Evolutionary conservation across 257 asterid species (phyloP), one percentile per base, ranked within the genome.

Genomic region (Solanum phureja): DNA sequence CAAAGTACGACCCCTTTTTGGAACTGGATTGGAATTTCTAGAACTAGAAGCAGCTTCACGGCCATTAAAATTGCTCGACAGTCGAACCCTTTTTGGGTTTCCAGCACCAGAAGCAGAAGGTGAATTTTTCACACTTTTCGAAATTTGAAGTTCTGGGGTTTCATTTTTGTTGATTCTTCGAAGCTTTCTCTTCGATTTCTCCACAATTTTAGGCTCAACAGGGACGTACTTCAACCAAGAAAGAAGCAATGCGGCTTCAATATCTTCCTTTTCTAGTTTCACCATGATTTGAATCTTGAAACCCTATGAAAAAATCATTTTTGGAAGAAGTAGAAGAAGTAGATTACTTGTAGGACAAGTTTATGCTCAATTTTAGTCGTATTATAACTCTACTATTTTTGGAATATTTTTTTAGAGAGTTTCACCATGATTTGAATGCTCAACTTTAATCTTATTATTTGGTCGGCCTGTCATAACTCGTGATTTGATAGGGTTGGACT

Each of bases 391-490:
- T 62, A n/a, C 31, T 62, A 62, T 62, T 62, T 62, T 62, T 62
- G 71, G 60, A 52, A 16, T 16, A 2, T 49, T 49, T 49, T 49
- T 49, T 49, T 13, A 16, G 23, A 14, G 60, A 52, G 62, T 52
- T 52, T 52, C 62, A 16, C 60, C 60, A 16, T 52, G 1, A 52
- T 52, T 52, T 52, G 60, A 49, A 46, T 46, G 56, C 56, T 46
- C 19, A 46, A 12, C 0, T 46, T 46, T 46, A 46, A 46, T 13
- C 18, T 0, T 46, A 46, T 13, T 46, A 46, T 46, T 42, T 42
- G 56, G 18, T 0, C 56, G 18, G 2, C 1, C 2, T 11, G 12
- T 0, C 7, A 1, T 40, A 40, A 40, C 3, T 1, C 44, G 3
- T 40, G 3, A 40, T 40, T 40, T 40, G 44, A 40, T 40, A 40